A percentile compares a stretch with the other conserved stretches of the same genome.
These are phyloP conservation scores for Hanseniaspora taiwanica DNA, from an alignment of 805 yeast species.

Conservation along the genomic window DNA sequence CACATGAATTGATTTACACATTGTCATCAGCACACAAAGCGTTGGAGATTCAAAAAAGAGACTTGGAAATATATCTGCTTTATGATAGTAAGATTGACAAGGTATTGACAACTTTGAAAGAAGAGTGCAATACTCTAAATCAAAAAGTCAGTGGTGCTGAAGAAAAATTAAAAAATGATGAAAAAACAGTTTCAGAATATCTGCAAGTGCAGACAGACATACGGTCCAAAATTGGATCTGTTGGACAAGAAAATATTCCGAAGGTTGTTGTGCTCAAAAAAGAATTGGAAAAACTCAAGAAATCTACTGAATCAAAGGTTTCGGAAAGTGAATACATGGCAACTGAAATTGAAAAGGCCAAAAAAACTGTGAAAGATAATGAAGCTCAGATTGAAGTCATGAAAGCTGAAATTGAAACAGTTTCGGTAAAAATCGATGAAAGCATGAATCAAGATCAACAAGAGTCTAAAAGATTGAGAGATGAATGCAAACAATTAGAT, in stretches of 20 bases:
- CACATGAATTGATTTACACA: conserved; percentile 50
- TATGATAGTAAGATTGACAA: conserved; percentile 29
- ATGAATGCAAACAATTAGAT: not conserved
- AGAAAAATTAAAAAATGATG: conserved; percentile 20
- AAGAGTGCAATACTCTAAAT: conserved; percentile 32
- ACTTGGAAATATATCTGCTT: conserved; percentile 32
- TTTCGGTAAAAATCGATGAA: conserved; percentile 5
- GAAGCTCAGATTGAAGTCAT: conserved; percentile 12
- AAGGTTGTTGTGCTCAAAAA: conserved; percentile 33
- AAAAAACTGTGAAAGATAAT: conserved; percentile 35
- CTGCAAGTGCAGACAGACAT: conserved; percentile 14
- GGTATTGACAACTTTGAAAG: conserved; percentile 29
- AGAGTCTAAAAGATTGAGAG: not conserved
- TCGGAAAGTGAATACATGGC: conserved; percentile 56
- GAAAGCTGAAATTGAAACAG: conserved; percentile 9
- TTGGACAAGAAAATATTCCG: conserved; percentile 14
- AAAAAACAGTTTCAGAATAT: conserved; percentile 20
- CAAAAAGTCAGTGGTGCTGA: conserved; percentile 33
- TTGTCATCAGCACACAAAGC: conserved; percentile 36
- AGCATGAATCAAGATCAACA: not conserved
- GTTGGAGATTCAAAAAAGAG: conserved; percentile 31
- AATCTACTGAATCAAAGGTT: conserved; percentile 31
- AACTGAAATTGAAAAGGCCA: conserved; percentile 43
- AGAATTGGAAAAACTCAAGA: conserved; percentile 30
- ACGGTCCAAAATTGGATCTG: conserved; percentile 14